phyloP scores from a whole-genome alignment of 306 rosid genomes.

The Trichosanthes cucumerina region DNA sequence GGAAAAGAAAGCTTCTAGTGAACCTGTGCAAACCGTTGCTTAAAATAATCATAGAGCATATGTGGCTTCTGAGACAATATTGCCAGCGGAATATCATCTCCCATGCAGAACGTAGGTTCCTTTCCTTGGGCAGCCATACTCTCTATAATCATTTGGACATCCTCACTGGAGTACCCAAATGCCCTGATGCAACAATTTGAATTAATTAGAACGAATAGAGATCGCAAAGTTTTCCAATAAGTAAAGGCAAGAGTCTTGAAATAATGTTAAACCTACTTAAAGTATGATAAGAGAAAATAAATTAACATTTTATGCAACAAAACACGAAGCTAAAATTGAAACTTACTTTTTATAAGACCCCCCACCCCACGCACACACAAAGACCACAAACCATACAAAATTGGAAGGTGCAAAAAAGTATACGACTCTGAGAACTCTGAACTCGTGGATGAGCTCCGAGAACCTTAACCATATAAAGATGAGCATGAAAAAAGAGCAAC shows the following conservation, averaged over 20 bases:
- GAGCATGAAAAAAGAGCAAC: background rate
- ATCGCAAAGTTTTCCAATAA: background rate
- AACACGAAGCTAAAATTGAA: background rate
- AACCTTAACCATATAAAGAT: background rate
- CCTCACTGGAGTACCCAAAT: conserved; percentile 97
- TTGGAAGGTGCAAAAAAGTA: background rate
- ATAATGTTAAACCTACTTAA: background rate
- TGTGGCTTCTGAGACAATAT: conserved; percentile 86
- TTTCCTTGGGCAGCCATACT: conserved; percentile 96
- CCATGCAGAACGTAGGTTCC: conserved; percentile 99
- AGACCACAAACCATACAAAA: background rate
- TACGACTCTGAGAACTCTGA: background rate
- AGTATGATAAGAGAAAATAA: background rate
- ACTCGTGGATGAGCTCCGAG: background rate
- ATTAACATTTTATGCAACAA: background rate
- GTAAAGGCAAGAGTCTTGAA: background rate
- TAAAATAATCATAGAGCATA: conserved; percentile 89
- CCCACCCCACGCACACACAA: background rate
- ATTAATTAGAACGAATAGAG: conserved; percentile 21
- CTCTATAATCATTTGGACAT: conserved; percentile 97
- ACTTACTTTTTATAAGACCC: background rate
- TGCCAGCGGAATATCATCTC: conserved; percentile 92
- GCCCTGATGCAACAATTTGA: conserved; percentile 59
- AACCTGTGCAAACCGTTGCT: conserved; percentile 99
- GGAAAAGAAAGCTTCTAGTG: conserved; percentile 12